These are phyloP conservation scores for Calonectria multiphialidica DNA, from an alignment of 2,329 filamentous ascomycete species.

Conservation along the genomic window DNA sequence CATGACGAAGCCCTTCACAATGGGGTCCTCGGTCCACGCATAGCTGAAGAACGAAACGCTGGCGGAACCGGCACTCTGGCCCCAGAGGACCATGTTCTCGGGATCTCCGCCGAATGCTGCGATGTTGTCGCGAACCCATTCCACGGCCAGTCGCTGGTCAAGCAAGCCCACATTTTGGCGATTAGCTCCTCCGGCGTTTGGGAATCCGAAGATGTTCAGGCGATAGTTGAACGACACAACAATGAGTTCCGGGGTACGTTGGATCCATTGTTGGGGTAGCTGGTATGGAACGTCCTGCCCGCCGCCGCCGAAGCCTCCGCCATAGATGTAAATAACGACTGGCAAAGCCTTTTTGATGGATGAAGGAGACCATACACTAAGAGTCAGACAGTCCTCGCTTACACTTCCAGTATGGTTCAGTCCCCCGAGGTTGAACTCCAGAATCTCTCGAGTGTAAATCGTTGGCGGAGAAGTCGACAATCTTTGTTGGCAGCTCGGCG, in stretches of 20 bases:
- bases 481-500: background rate
- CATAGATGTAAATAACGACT: background rate
- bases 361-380: background rate
- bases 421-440: background rate
- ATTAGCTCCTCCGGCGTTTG: background rate
- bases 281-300: background rate
- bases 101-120: slow-evolving; percentile 58
- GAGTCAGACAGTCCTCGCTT: background rate
- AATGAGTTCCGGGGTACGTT: background rate
- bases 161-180: slow-evolving; percentile 60
- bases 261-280: background rate
- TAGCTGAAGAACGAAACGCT: background rate
- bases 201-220: background rate
- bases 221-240: background rate
- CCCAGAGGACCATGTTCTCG: slow-evolving; percentile 58
- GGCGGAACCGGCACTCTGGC: slow-evolving; percentile 25
- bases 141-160: slow-evolving; percentile 60
- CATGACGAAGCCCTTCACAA: background rate
- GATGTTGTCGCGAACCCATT: slow-evolving; percentile 64
- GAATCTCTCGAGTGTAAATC: background rate
- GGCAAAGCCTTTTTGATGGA: background rate
- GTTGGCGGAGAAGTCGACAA: background rate
- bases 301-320: background rate
- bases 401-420: background rate
- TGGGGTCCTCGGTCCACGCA: background rate